Evolutionary conservation across 2,329 filamentous ascomycete genomes (phyloP), one percentile per base, ranked within the genome.

Genomic region (Calonectria hongkongensis): DNA sequence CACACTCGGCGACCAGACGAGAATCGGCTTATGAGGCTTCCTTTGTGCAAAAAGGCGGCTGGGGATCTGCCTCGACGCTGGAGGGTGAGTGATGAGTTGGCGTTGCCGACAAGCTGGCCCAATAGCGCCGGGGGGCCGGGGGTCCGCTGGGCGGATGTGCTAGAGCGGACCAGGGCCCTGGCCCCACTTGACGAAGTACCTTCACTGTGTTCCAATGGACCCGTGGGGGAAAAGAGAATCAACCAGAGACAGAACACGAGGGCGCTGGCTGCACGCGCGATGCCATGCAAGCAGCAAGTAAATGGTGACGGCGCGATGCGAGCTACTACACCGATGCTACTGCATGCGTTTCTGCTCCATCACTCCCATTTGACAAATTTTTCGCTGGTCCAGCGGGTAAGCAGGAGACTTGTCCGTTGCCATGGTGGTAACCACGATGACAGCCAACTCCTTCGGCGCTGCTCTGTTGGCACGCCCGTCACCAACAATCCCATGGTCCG

Each of bases 31-130:
- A 66, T 66, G 79, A 80, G 78, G 76, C 75, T 80, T 80, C 83
- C 81, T 81, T 83, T 84, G 82, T 80, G 76, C 79, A 54, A 51
- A 70, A 66, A 58, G 60, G 56, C 66, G 73, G 73, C 73, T 73
- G 71, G 71, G 71, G 71, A 68, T 69, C 45, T 72, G 41, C 68
- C 47, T 70, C 30, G 45, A 51, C 21, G 33, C 33, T 39, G 67
- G 68, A 70, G 74, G 70, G 73, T 51, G 54, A 68, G 68, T 84
- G 83, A 84, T 85, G 83, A 81, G 83, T 76, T 85, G 83, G 83
- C 83, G 83, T 67, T 84, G 82, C 83, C 79, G 83, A 79, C 75
- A 76, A 76, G 76, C 77, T 81, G 76, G 78, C 73, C 83, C 83
- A 84, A 85, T 85, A 74, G 78, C 74, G 77, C 76, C 73, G 68